Percentiles rank a stretch among this genome's conserved stretches.
Evolutionary conservation across 2,329 filamentous ascomycete species (phyloP).

Genomic region (Alternaria sp.): DNA sequence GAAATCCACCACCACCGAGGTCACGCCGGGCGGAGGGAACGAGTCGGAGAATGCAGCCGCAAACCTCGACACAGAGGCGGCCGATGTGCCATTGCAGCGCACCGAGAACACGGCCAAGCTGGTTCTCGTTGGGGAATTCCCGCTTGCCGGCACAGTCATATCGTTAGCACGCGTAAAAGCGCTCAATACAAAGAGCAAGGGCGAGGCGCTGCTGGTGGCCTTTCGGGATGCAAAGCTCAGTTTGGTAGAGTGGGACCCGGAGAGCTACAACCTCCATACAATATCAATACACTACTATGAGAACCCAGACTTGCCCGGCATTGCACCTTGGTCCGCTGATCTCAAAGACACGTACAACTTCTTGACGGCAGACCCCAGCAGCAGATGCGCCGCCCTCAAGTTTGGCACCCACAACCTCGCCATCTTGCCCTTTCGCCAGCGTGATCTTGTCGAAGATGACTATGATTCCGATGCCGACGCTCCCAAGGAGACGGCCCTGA

Average conservation of each 20-base stretch:
- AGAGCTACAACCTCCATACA: slow-evolving; percentile 80
- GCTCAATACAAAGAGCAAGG: slow-evolving; percentile 76
- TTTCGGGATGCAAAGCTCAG: slow-evolving; percentile 93
- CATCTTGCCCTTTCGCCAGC: slow-evolving; percentile 89
- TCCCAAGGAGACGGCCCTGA: slow-evolving; percentile 39
- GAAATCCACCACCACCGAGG: slow-evolving; percentile 71
- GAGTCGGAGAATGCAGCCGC: slow-evolving; percentile 49
- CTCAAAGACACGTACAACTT: slow-evolving; percentile 81
- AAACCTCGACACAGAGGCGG: slow-evolving; percentile 62
- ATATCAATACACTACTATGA: slow-evolving; percentile 98
- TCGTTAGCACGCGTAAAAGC: slow-evolving; percentile 82
- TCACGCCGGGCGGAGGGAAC: slow-evolving; percentile 54
- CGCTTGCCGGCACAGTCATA: slow-evolving; percentile 83
- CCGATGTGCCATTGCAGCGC: slow-evolving; percentile 60
- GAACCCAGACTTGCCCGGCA: slow-evolving; percentile 82
- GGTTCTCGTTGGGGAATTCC: slow-evolving; percentile 84
- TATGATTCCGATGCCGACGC: slow-evolving; percentile 86
- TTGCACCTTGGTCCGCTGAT: slow-evolving; percentile 80
- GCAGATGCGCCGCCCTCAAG: slow-evolving; percentile 91
- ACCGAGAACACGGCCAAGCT: slow-evolving; percentile 78
- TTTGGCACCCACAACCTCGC: slow-evolving; percentile 90
- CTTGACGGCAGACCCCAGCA: slow-evolving; percentile 87
- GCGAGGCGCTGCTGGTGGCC: slow-evolving; percentile 82
- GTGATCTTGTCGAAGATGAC: slow-evolving; percentile 88
- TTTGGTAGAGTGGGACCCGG: slow-evolving; percentile 91